Percentiles rank a stretch among this genome's conserved stretches.
Conservation (phyloP, 2,329 filamentous ascomycete genomes). For the Cladosporium sp. region DNA sequence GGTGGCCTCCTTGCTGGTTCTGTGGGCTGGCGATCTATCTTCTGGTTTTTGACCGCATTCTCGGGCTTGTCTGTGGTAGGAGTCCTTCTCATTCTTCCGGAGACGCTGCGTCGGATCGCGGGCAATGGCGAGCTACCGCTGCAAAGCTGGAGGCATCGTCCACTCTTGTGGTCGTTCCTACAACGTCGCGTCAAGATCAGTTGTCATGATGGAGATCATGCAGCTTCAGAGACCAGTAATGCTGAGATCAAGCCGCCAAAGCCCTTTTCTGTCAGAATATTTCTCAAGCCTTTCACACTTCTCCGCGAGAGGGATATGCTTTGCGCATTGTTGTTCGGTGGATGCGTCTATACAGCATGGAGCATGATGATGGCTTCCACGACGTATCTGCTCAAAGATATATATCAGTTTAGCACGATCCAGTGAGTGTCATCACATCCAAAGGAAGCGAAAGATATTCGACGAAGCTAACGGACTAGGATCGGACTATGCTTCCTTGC, state of each 20-base stretch:
- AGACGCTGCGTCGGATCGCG: background rate
- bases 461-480: too few species aligned
- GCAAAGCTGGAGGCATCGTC: background rate
- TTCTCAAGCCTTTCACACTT: background rate
- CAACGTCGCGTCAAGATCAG: background rate
- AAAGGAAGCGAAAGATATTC: too few species aligned
- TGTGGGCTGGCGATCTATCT: background rate
- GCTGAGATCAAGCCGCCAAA: background rate
- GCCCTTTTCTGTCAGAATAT: background rate
- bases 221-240: background rate
- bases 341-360: constrained; percentile 5
- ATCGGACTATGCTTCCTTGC: background rate
- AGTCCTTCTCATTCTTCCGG: background rate
- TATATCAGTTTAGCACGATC: background rate
- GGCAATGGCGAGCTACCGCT: background rate
- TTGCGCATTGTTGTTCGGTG: background rate
- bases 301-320: background rate
- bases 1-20: background rate
- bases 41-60: background rate
- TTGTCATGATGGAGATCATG: background rate
- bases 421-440: background rate
- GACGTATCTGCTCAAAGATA: background rate
- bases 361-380: constrained; percentile 9
- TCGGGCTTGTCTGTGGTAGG: background rate
- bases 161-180: background rate